These are phyloP conservation scores for Hericium erinaceus DNA, from an alignment of 768 basidiomycete genomes.

Conservation along the genomic window DNA sequence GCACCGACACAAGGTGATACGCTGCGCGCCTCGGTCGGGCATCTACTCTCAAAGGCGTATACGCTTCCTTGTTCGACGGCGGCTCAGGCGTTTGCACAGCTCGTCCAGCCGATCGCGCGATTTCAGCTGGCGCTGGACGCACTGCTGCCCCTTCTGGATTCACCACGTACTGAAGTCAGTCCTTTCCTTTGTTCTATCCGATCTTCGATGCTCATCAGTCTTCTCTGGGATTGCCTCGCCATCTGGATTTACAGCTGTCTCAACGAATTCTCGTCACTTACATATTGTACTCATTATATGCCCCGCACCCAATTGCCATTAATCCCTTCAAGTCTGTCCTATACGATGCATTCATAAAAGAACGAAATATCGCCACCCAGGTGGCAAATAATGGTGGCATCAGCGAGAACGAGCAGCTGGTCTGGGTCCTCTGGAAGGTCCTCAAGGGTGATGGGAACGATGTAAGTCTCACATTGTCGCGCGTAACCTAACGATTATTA, in stretches of 20 bases:
- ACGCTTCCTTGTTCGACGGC: conserved; percentile 70
- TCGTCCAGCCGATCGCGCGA: conserved; percentile 66
- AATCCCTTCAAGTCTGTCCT: conserved; percentile 78
- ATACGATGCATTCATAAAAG: conserved; percentile 55
- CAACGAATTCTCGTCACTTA: conserved; percentile 72
- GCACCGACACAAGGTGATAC: conserved; percentile 34
- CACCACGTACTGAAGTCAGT: conserved; percentile 16
- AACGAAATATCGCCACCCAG: conserved; percentile 51
- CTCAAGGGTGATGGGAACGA: conserved; percentile 76
- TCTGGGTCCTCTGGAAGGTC: conserved; percentile 86
- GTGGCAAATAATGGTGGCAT: conserved; percentile 39
- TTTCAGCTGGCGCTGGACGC: conserved; percentile 82
- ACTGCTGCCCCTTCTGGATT: conserved; percentile 62
- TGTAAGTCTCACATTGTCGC: conserved; percentile 33
- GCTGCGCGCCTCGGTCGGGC: conserved; percentile 53
- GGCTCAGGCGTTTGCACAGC: conserved; percentile 63
- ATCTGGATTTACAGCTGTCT: conserved; percentile 36
- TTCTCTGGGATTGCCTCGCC: background rate
- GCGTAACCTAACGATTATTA: conserved; percentile 6
- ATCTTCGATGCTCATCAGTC: background rate
- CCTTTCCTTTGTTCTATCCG: background rate
- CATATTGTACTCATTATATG: conserved; percentile 72
- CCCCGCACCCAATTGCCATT: conserved; percentile 67
- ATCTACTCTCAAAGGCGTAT: conserved; percentile 58
- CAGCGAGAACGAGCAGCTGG: conserved; percentile 63